Conservation (phyloP, 75 land plant species). For the Azolla pinnata region DNA sequence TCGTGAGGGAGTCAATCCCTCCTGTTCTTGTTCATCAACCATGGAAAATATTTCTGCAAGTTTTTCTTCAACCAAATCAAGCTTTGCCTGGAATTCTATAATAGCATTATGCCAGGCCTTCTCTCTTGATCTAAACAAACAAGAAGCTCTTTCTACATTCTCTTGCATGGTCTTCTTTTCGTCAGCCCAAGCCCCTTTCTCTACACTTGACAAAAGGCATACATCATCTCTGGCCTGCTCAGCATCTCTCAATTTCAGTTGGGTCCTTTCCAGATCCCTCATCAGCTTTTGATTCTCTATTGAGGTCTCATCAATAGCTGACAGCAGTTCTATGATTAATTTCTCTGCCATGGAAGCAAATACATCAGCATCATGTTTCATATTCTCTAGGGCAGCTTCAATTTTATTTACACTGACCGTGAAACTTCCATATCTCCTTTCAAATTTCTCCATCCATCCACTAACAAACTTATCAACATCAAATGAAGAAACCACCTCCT, state of each 20-base stretch:
- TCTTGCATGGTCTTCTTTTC: conserved; percentile 1
- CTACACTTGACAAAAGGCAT: neutral
- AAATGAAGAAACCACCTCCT: no score
- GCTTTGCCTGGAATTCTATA: neutral
- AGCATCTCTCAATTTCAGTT: neutral
- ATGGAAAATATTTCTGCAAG: neutral
- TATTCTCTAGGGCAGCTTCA: no score
- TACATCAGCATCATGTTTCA: no score
- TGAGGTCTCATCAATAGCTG: no score
- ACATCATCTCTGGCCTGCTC: conserved; percentile 3
- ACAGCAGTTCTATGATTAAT: no score
- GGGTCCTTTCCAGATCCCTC: neutral
- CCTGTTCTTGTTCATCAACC: neutral
- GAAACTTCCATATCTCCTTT: no score
- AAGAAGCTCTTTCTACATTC: neutral
- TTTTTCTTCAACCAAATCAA: neutral
- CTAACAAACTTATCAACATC: no score
- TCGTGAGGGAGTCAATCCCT: neutral
- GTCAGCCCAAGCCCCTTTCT: neutral
- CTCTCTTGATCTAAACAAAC: neutral
- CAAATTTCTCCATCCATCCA: no score
- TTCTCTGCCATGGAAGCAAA: no score
- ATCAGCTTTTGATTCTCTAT: neutral
- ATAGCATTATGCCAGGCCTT: neutral
- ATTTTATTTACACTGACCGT: no score